Evolutionary conservation across 192 early-diverging fungal genomes (phyloP).

Genomic region (Pecoramyces ruminantium): DNA sequence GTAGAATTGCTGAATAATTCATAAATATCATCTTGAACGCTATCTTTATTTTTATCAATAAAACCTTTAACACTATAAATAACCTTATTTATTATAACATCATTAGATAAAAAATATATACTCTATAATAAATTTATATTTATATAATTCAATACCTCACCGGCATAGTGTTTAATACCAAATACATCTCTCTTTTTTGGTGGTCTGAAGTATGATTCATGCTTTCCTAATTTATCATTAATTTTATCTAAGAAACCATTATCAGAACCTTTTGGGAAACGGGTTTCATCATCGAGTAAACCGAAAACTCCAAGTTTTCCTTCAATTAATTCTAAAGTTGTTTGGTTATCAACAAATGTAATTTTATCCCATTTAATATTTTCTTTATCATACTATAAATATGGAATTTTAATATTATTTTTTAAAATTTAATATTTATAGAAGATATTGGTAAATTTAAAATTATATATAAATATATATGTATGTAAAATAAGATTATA

Average conservation of each 20-base stretch:
- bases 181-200: conserved; percentile 24
- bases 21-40: conserved; percentile 28
- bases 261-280: conserved; percentile 35
- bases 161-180: conserved; percentile 34
- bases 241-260: conserved; percentile 26
- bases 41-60: conserved; percentile 37
- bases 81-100: conserved; percentile 5
- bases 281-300: conserved; percentile 36
- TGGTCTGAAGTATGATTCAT: conserved; percentile 26
- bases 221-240: conserved; percentile 14
- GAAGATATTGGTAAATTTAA: no score
- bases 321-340: conserved; percentile 32
- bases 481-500: no score
- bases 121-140: background rate
- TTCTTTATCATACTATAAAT: conserved; percentile 30
- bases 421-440: no score
- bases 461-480: no score
- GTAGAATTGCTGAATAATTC: conserved; percentile 22
- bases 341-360: conserved; percentile 24
- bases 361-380: conserved; percentile 35
- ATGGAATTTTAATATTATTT: background rate
- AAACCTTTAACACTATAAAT: conserved; percentile 22
- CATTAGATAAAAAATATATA: background rate
- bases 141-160: conserved; percentile 16
- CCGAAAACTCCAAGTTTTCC: conserved; percentile 27